Percentiles rank a stretch among this genome's conserved stretches.
Evolutionary conservation across 176 grass and related monocot genomes (phyloP).

Genomic region (Otatea glauca): DNA sequence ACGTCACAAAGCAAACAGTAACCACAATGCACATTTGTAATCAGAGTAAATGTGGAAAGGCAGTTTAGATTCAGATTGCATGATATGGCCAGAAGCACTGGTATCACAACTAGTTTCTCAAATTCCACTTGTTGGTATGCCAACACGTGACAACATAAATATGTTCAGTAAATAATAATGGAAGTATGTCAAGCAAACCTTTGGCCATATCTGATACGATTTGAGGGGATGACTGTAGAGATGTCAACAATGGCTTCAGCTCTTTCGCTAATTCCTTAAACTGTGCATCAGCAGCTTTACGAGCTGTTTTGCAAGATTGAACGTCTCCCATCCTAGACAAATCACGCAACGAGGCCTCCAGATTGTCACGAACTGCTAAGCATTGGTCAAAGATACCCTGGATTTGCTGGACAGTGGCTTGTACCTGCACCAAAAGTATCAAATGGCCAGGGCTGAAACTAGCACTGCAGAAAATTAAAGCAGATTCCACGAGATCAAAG

Average conservation of each 20-base stretch:
- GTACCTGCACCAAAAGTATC: constrained; percentile 54
- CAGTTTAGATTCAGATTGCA: background rate
- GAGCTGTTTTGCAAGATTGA: constrained; percentile 78
- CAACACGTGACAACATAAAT: background rate
- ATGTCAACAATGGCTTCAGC: constrained; percentile 68
- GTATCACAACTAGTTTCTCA: background rate
- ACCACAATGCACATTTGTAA: background rate
- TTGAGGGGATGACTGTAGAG: constrained; percentile 79
- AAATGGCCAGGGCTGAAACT: constrained; percentile 16
- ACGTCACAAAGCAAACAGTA: constrained; percentile 29
- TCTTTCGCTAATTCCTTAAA: constrained; percentile 91
- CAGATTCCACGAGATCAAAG: background rate
- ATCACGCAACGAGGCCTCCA: constrained; percentile 78
- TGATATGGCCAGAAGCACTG: background rate
- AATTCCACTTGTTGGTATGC: background rate
- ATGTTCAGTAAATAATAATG: background rate
- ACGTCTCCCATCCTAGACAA: constrained; percentile 86
- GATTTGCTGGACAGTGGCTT: constrained; percentile 76
- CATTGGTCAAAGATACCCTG: constrained; percentile 73
- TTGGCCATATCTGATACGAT: constrained; percentile 84
- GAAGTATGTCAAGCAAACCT: constrained; percentile 58
- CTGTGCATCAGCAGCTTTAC: constrained; percentile 86
- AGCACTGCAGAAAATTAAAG: background rate
- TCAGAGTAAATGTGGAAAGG: background rate
- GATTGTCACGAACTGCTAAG: constrained; percentile 74